Base-by-base conservation (phyloP, 192 early-diverging fungal species). In the Coemansia sp. region DNA sequence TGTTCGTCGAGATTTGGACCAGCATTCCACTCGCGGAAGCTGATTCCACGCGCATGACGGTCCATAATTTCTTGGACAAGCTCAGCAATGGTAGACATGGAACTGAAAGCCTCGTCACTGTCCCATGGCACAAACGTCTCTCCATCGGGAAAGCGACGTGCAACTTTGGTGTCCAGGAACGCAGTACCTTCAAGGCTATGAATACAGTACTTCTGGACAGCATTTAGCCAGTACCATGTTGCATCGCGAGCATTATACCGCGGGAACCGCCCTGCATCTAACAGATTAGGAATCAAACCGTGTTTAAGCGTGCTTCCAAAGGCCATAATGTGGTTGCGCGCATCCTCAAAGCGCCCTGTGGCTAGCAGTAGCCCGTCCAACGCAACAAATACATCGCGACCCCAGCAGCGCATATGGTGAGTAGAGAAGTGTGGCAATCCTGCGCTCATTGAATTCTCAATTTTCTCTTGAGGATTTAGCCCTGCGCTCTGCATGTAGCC, bases 191-290 rank as follows among this genome's bases (percentile, higher is more conserved):
- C 91, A 3, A 91, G 88, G 3, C 84, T 73, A 5, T 82, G 54
- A 6, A 81, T 74, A 64, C 91, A 96, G 71, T 99, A 99, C 53
- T 89, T 79, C 61, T 92, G 91, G n/a, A 98, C 90, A 1, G 88
- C 86, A 63, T 93, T 89, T 52, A 96, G 76, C 85, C 92, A 99
- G 85, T 90, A 99, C 96, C 97, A 99, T 1, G 90, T 85, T 1
- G 97, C 93, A 74, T 99, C 96, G 23, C 96, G 86, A 16, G 95
- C 93, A 72, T 99, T 99, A 80, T 96, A 99, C 4, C 97, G 81
- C 18, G 96, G 94, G 24, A 73, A 76, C 8, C 89, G 85, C 1
- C 90, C 90, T 54, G 89, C 81, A 65, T 99, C 96, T 28, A 99
- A 83, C 27, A 99, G 76, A 56, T 99, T 99, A 12, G 97, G 97